Base-by-base conservation (phyloP, 441 rosid genomes). In the Euphorbia schlechtendalii region DNA sequence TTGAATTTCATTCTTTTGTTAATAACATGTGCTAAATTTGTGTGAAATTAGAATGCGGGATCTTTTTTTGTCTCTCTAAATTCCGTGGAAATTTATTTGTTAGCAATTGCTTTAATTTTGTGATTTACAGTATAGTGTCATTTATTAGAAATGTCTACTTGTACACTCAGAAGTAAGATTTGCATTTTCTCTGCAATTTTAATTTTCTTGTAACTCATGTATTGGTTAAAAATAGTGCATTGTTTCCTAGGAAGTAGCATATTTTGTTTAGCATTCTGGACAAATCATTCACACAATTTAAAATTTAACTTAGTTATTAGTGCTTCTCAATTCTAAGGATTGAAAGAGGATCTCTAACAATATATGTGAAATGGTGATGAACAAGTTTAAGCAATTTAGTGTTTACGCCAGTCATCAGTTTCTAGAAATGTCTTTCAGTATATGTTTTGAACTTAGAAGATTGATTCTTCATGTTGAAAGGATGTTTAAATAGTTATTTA, bases 301-400 rank as follows among this genome's bases (percentile, higher is more conserved):
- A 32, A 34, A 21, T 32, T 24, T 0, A 30, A 27, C 25, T 18
- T 18, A 41, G 15, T 58, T 67, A 28, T 10, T 59, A 45, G 21
- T 20, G 8, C 18, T 45, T 12, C 11, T 34, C 20, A 28, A 40
- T 18, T 12, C 5, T 32, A 17, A 11, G 57, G 67, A 45, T 8
- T 11, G 22, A 28, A 51, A 13, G 52, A 53, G 59, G 14, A 38
- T 49, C 43, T 22, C 41, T 0, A 13, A 34, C 40, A 41, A 34
- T 67, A 20, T 34, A 52, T 28, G 30, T 15, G 17, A 52, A 24
- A 38, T 51, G 52, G 25, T 52, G 22, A 14, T 11, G 60, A 68
- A 68, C 30, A n/a, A 51, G 34, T 51, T 15, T 17, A 48, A 34
- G 21, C 30, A 30, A 54, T 66, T 28, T 45, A 57, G 32, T n/a